phyloP scores from a whole-genome alignment of 371 early-diverging fungal genomes.

The Umbelopsis sp. region DNA sequence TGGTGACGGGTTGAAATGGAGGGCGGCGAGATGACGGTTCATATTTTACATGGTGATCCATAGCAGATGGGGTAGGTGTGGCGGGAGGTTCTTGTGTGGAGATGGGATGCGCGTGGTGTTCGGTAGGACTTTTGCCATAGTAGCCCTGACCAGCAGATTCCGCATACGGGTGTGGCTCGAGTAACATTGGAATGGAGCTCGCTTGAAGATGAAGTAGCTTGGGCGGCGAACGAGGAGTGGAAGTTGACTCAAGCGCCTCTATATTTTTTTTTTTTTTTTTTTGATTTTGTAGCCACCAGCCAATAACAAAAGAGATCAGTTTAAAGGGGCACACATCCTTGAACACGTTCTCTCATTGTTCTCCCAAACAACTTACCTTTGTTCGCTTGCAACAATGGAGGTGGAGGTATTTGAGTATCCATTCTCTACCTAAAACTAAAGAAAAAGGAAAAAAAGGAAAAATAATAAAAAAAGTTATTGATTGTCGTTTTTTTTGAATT shows the following conservation, averaged over 20 bases:
- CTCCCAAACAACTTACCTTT: neutral
- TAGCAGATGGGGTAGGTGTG: constrained; percentile 15
- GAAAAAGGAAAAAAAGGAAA: neutral
- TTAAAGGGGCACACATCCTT: neutral
- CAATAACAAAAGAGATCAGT: neutral
- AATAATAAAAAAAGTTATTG: neutral
- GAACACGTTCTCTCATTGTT: no score
- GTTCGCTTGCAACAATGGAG: neutral
- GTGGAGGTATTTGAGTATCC: neutral
- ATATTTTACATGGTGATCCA: constrained; percentile 2
- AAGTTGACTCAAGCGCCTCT: neutral
- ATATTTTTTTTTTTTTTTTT: constrained; percentile 8
- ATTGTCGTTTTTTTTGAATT: constrained; percentile 4
- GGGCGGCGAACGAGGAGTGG: constrained; percentile 3
- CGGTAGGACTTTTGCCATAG: neutral
- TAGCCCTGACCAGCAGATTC: neutral
- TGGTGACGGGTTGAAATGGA: constrained; percentile 1
- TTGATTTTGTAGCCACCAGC: neutral
- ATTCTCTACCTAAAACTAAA: neutral
- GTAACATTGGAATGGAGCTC: constrained; percentile 10
- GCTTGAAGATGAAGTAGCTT: neutral
- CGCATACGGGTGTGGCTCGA: constrained; percentile 6
- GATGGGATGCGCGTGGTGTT: constrained; percentile 7
- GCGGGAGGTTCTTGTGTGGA: neutral
- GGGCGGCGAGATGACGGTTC: constrained; percentile 5